These are phyloP conservation scores for Lachnellula hyalina DNA, from an alignment of 2,329 filamentous ascomycete genomes.

Conservation along the genomic window DNA sequence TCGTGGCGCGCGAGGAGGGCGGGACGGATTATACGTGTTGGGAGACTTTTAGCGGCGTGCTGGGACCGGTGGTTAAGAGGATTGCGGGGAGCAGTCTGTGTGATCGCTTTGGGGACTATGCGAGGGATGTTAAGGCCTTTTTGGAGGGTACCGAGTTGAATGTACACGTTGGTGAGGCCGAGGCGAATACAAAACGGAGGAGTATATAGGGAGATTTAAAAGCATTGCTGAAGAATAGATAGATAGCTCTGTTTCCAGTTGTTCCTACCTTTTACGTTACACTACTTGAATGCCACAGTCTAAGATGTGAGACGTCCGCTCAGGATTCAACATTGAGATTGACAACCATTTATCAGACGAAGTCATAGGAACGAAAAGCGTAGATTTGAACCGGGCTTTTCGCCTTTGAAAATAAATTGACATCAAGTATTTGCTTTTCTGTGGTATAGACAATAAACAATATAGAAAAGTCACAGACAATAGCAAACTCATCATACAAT, in stretches of 20 bases:
- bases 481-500: not conserved
- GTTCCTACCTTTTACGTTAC: no score
- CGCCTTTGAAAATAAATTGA: not conserved
- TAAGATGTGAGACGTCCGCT: no score
- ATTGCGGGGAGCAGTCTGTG: constrained; percentile 32
- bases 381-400: no score
- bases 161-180: not conserved
- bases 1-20: constrained; percentile 35
- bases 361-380: no score
- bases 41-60: constrained; percentile 41
- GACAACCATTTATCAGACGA: no score
- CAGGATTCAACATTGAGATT: no score
- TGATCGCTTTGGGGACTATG: constrained; percentile 36
- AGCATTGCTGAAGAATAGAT: no score
- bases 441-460: not conserved
- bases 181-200: not conserved
- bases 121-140: constrained; percentile 35
- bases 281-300: no score
- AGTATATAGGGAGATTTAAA: not conserved
- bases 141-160: constrained; percentile 5
- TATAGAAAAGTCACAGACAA: not conserved
- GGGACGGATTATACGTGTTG: constrained; percentile 38
- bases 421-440: not conserved
- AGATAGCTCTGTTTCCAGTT: no score
- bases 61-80: constrained; percentile 33